phyloP scores from a whole-genome alignment of 768 basidiomycete species.

The Suillus subalutaceus region DNA sequence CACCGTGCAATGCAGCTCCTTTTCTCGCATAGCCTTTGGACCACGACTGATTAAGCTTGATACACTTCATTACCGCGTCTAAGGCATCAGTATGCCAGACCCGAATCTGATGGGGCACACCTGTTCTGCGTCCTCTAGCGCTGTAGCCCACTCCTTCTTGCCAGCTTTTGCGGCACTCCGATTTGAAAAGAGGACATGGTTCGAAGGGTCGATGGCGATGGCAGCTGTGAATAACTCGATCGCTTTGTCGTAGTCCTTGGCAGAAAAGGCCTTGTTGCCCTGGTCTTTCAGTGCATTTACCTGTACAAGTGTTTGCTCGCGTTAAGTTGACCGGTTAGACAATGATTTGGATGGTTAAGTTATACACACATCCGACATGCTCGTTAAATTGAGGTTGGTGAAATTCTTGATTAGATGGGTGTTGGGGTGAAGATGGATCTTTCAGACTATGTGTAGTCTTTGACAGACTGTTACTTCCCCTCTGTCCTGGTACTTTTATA shows the following conservation, averaged over 20 bases:
- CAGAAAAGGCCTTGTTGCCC: conserved; percentile 95
- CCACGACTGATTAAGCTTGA: conserved; percentile 80
- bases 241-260: conserved; percentile 89
- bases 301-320: conserved; percentile 25
- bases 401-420: neutral
- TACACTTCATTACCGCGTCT: conserved; percentile 52
- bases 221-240: conserved; percentile 83
- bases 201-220: conserved; percentile 78
- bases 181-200: conserved; percentile 92
- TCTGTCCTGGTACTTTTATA: conserved; percentile 22
- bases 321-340: conserved; percentile 23
- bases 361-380: conserved; percentile 41
- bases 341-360: neutral
- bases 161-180: conserved; percentile 91
- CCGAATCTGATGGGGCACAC: conserved; percentile 39
- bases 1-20: conserved; percentile 91
- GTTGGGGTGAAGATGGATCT: neutral
- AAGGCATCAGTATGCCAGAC: conserved; percentile 11
- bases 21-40: conserved; percentile 90
- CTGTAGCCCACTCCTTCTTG: conserved; percentile 73
- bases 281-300: conserved; percentile 78
- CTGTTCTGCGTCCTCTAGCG: conserved; percentile 89
- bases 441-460: neutral
- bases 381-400: neutral
- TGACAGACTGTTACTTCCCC: neutral